Conservation (phyloP, 2,329 filamentous ascomycete species). For the Parafenestella ontariensis region DNA sequence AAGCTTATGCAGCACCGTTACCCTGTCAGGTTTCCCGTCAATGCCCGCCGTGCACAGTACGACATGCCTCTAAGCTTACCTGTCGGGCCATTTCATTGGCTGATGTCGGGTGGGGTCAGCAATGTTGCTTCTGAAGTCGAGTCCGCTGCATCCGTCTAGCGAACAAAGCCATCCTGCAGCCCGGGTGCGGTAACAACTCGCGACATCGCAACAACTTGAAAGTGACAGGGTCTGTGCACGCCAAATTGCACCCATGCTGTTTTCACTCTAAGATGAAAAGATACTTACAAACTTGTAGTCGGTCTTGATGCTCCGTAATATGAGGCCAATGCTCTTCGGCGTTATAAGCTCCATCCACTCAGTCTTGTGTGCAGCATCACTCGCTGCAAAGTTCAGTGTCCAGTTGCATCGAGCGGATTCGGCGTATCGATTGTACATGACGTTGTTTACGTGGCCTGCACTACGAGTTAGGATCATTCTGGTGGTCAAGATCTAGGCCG, state of each 20-base stretch:
- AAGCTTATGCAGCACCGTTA: constrained; percentile 85
- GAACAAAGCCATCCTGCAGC: neutral
- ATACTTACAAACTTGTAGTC: constrained; percentile 84
- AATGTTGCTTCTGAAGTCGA: neutral
- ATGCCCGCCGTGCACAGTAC: neutral
- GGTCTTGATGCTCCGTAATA: constrained; percentile 78
- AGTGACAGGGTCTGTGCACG: too few species aligned
- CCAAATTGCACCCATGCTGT: too few species aligned
- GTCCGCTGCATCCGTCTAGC: neutral
- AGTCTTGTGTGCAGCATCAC: constrained; percentile 66
- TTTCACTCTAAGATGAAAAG: neutral
- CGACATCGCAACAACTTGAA: too few species aligned
- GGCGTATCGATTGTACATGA: constrained; percentile 82
- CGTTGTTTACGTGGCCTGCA: constrained; percentile 82
- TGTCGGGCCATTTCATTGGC: constrained; percentile 83
- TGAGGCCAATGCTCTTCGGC: constrained; percentile 72
- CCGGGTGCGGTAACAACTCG: neutral
- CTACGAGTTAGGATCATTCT: constrained; percentile 9
- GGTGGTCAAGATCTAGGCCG: constrained; percentile 1
- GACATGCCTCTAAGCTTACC: constrained; percentile 13
- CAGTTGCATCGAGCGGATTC: constrained; percentile 83
- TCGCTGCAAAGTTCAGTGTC: constrained; percentile 71
- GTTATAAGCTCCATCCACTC: constrained; percentile 75
- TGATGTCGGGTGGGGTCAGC: constrained; percentile 12
- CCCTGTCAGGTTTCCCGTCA: constrained; percentile 44